These are phyloP conservation scores for Neonectria punicea DNA, from an alignment of 2,329 filamentous ascomycete genomes.

Conservation along the genomic window DNA sequence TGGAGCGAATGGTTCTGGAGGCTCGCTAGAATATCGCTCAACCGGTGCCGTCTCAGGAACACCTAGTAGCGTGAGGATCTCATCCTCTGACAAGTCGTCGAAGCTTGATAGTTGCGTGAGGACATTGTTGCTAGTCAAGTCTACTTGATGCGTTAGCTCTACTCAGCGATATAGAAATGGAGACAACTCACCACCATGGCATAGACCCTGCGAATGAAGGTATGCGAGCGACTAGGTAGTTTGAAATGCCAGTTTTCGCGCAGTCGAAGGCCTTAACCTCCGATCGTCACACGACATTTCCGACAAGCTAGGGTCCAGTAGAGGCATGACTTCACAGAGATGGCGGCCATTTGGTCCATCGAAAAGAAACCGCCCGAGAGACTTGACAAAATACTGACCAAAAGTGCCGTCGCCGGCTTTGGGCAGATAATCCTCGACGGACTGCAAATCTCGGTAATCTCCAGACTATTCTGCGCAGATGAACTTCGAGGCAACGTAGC, in stretches of 20 bases:
- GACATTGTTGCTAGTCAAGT: too few species aligned
- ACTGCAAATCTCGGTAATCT: neutral
- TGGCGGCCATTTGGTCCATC: neutral
- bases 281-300: neutral
- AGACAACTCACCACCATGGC: neutral
- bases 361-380: neutral
- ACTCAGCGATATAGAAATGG: too few species aligned
- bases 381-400: neutral
- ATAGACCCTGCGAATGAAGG: neutral
- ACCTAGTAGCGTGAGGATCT: too few species aligned
- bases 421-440: neutral
- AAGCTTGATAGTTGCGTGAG: too few species aligned
- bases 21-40: too few species aligned
- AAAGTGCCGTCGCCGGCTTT: neutral
- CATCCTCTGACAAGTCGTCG: too few species aligned
- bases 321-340: neutral
- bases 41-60: too few species aligned
- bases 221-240: neutral
- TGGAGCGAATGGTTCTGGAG: too few species aligned
- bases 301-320: neutral
- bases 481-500: neutral
- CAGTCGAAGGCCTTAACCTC: neutral
- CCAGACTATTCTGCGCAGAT: neutral
- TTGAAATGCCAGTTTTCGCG: neutral
- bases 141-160: too few species aligned